Evolutionary conservation across 805 yeast species (phyloP), one percentile per base, ranked within the genome.

Genomic region (Suhomyces sp.): DNA sequence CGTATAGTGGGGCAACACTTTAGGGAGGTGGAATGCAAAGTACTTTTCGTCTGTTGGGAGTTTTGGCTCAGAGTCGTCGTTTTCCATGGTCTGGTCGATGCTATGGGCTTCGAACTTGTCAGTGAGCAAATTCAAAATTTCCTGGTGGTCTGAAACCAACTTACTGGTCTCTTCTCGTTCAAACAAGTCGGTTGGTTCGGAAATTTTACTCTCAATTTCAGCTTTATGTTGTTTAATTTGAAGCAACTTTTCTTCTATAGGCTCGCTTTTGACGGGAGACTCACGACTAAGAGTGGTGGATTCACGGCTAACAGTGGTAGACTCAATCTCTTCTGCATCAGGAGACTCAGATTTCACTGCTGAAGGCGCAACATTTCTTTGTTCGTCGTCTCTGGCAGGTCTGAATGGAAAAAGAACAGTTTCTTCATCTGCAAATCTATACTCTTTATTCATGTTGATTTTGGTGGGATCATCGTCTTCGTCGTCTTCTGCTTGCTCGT

Each of bases 341-440:
- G 54, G 51, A 17, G 53, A 33, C 44, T 27, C 46, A 6, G 49
- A 17, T 4, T 25, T 50, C 31, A 25, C 46, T 15, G 21, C 17
- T 25, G 47, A 15, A 19, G 37, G 19, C 13, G 41, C 50, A 24
- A 15, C 47, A 10, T n/a, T 21, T 21, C 6, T 31, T 19, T 8
- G 43, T 12, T 48, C 47, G 29, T 74, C 77, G 9, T 73, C 69
- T 66, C 90, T 77, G 8, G 75, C 75, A 1, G 93, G 89, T 58
- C 91, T 78, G 4, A 87, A 85, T 0, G 93, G 93, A 72, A 87
- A 85, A 29, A 85, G 65, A 17, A 73, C 78, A 0, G 83, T 75
- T 50, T 81, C 85, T n/a, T 69, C 73, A 22, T 72, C 82, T 20
- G 74, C 79, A 57, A 80, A 76, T 25, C 69, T 70, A 56, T 82